Evolutionary conservation across 2,329 filamentous ascomycete genomes (phyloP).

Genomic region (Stemphylium beticola): DNA sequence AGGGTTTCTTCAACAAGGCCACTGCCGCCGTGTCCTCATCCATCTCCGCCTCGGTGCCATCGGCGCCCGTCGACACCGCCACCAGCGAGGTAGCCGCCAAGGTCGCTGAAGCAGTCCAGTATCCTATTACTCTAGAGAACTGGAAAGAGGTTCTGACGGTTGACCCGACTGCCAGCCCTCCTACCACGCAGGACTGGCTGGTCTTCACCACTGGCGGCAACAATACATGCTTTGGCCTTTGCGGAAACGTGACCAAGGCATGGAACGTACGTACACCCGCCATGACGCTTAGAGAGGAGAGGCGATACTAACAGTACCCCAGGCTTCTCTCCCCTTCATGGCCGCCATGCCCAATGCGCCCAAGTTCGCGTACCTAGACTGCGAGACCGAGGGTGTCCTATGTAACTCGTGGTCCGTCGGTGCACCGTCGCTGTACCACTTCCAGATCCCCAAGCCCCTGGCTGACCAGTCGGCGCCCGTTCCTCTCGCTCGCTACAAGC

Average conservation of each 20-base stretch:
- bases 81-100: slow-evolving; percentile 60
- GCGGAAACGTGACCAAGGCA: slow-evolving; percentile 67
- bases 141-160: slow-evolving; percentile 73
- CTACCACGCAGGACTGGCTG: slow-evolving; percentile 76
- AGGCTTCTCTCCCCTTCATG: slow-evolving; percentile 70
- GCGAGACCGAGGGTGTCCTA: slow-evolving; percentile 74
- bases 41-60: slow-evolving; percentile 48
- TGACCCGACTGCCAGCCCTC: slow-evolving; percentile 60
- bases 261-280: slow-evolving; percentile 54
- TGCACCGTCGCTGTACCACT: slow-evolving; percentile 69
- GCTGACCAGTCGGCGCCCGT: slow-evolving; percentile 69
- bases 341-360: slow-evolving; percentile 66
- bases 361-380: slow-evolving; percentile 73
- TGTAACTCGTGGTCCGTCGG: slow-evolving; percentile 76
- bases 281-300: background rate
- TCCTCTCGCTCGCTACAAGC: slow-evolving; percentile 68
- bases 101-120: slow-evolving; percentile 59
- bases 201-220: slow-evolving; percentile 76
- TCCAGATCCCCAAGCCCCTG: slow-evolving; percentile 63
- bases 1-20: slow-evolving; percentile 61
- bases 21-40: slow-evolving; percentile 62
- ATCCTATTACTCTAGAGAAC: slow-evolving; percentile 69
- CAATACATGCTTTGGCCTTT: slow-evolving; percentile 78
- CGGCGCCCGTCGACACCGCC: slow-evolving; percentile 53
- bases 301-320: slow-evolving; percentile 2